Conservation (phyloP, 2,329 filamentous ascomycete genomes). For the Penicillium paneum region DNA sequence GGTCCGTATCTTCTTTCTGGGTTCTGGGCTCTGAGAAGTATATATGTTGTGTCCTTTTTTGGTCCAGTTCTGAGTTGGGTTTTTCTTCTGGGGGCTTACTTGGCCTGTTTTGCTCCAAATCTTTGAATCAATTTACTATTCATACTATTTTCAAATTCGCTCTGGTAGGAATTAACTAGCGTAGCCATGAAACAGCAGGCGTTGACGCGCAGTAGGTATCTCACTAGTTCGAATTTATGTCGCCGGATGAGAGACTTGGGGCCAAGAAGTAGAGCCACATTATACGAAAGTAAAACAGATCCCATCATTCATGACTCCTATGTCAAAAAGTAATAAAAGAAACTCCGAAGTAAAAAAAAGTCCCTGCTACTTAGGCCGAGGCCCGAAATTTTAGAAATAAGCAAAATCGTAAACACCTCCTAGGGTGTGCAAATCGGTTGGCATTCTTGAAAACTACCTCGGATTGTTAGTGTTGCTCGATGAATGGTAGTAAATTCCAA, state of each 20-base stretch:
- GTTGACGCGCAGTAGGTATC: not conserved
- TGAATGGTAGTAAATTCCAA: slow-evolving; percentile 10
- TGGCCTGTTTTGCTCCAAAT: too few species aligned
- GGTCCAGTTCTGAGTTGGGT: not conserved
- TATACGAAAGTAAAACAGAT: slow-evolving; percentile 1
- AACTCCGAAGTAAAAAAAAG: slow-evolving; percentile 2
- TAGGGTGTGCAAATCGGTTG: slow-evolving; percentile 10
- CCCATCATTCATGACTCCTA: slow-evolving; percentile 23
- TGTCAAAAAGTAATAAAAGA: slow-evolving; percentile 8
- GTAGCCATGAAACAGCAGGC: not conserved
- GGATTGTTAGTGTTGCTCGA: slow-evolving; percentile 1
- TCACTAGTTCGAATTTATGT: too few species aligned
- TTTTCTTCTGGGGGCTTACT: not conserved
- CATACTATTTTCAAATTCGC: not conserved
- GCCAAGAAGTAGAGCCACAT: too few species aligned
- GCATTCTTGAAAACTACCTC: slow-evolving; percentile 15
- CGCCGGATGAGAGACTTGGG: not conserved
- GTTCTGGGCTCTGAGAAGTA: slow-evolving; percentile 11
- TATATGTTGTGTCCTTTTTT: not conserved
- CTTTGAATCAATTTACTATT: not conserved
- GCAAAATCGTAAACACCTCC: slow-evolving; percentile 15
- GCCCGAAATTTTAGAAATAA: slow-evolving; percentile 11
- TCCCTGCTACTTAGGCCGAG: slow-evolving; percentile 6
- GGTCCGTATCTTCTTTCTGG: slow-evolving; percentile 13
- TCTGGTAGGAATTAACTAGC: too few species aligned